Percentiles rank a stretch among this genome's conserved stretches.
Evolutionary conservation across 192 early-diverging fungal genomes (phyloP).

Genomic region (Thoreauomyces humboldtii): DNA sequence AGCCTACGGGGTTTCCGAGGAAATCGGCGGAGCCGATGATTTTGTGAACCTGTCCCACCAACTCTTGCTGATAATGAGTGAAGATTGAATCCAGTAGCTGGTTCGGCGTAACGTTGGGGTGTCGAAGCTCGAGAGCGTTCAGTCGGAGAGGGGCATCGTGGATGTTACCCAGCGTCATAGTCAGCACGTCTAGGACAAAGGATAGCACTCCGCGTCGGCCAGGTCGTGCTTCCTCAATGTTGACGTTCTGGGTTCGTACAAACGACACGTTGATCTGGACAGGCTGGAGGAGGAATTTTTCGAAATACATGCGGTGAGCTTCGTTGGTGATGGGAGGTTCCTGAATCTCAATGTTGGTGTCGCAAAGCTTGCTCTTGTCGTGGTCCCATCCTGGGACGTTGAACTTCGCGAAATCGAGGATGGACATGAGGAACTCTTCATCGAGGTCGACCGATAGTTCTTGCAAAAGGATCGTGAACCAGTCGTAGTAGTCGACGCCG

Average conservation of each 20-base stretch:
- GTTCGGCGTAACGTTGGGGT: slow-evolving; percentile 77
- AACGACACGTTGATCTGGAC: slow-evolving; percentile 97
- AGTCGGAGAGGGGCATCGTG: slow-evolving; percentile 88
- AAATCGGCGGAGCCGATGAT: slow-evolving; percentile 91
- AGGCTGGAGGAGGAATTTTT: slow-evolving; percentile 88
- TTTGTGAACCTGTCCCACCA: slow-evolving; percentile 72
- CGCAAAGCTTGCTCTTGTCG: slow-evolving; percentile 37
- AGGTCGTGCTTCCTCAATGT: slow-evolving; percentile 58
- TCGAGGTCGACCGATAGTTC: slow-evolving; percentile 93
- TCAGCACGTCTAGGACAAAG: slow-evolving; percentile 68
- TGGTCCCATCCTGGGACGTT: slow-evolving; percentile 63
- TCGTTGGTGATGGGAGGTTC: slow-evolving; percentile 68
- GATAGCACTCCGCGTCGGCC: slow-evolving; percentile 37
- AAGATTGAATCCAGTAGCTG: slow-evolving; percentile 76
- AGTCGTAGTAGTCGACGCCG: slow-evolving; percentile 93
- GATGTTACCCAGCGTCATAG: slow-evolving; percentile 97
- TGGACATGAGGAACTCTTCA: slow-evolving; percentile 83
- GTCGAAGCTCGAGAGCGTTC: slow-evolving; percentile 80
- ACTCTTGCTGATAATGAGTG: slow-evolving; percentile 86
- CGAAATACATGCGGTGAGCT: slow-evolving; percentile 85
- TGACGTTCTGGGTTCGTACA: slow-evolving; percentile 70
- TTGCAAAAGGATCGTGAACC: slow-evolving; percentile 87
- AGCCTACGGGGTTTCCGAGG: slow-evolving; percentile 94
- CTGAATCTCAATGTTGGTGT: slow-evolving; percentile 58
- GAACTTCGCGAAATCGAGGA: slow-evolving; percentile 86